Evolutionary conservation across 805 yeast genomes (phyloP).

Genomic region (Candida endomychidarum): DNA sequence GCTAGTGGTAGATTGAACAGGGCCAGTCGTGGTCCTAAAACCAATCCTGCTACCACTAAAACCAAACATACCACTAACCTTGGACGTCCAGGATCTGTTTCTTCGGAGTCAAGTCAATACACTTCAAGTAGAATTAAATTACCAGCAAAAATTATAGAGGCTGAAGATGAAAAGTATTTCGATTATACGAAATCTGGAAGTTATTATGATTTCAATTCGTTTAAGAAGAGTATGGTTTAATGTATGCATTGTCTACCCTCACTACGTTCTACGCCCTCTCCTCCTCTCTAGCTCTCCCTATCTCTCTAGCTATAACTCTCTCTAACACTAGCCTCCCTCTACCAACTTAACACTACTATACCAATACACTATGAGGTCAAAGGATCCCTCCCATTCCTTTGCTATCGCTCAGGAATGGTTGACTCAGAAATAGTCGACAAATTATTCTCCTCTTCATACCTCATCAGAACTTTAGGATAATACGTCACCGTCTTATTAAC

Average conservation of each 20-base stretch:
- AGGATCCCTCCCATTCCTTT: too few species aligned
- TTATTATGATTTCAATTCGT: conserved; percentile 37
- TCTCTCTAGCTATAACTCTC: too few species aligned
- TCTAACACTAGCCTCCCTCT: too few species aligned
- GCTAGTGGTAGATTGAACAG: too few species aligned
- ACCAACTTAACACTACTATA: too few species aligned
- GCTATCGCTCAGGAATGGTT: too few species aligned
- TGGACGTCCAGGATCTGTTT: not conserved
- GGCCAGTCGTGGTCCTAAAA: not conserved
- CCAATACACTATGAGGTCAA: too few species aligned
- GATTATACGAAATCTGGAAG: conserved; percentile 28
- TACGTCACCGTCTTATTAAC: conserved; percentile 42
- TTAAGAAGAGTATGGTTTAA: conserved; percentile 17
- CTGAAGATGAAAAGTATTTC: conserved; percentile 26
- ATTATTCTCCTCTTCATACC: not conserved
- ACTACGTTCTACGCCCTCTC: too few species aligned
- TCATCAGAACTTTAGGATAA: conserved; percentile 18
- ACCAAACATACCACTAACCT: too few species aligned
- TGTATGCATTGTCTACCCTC: too few species aligned
- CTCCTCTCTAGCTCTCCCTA: too few species aligned
- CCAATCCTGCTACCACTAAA: too few species aligned
- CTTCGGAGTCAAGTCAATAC: conserved; percentile 16
- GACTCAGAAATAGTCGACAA: conserved; percentile 7
- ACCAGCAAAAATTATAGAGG: conserved; percentile 9
- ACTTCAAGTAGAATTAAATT: conserved; percentile 15